Base-by-base conservation (phyloP, 1,284 basidiomycete genomes). In the Sporisorium iseilematis-ciliati region DNA sequence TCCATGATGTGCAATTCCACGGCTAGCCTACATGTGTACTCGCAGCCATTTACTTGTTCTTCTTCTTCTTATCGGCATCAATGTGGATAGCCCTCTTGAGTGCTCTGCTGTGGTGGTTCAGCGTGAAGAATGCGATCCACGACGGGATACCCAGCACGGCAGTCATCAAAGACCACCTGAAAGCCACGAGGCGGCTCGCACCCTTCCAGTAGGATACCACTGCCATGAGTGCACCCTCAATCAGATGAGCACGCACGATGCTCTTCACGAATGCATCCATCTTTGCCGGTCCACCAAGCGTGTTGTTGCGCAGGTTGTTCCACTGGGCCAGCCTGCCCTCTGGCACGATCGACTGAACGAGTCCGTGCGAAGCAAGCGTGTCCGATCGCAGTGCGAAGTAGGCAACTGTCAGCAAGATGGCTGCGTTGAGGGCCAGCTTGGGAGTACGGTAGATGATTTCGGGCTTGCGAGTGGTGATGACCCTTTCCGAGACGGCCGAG, bases 51-150 rank as follows among this genome's bases (percentile, higher is more conserved):
- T 23, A 59, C 25, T 75, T 62, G 21, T 61, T 67, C 46, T 64
- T 62, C 26, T 61, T 67, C 46, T 64, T 76, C 57, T 67, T 49
- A 18, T 65, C 65, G 23, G 60, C 59, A 14, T 63, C 55, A 42
- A 61, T 26, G 40, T 50, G 18, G 33, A 67, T 58, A 7, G 65
- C 61, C 43, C 74, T 51, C 48, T 56, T 50, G 25, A 68, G 54
- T 2, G 63, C 57, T 43, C 50, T 45, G 25, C 51, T 56, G 61
- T 61, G 64, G 33, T 67, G 60, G 70, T 81, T 81, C 57, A 80
- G 49, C 23, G 68, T 42, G 33, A 68, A 66, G 59, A 81, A 81
- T 8, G 42, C 60, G 40, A 80, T 64, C 65, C 70, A 81, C 2
- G 53, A 53, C 4, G 79, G 78, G 54, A 81, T 72, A 21, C 79